Conservation (phyloP, 2,329 filamentous ascomycete species). For the Tolypocladium inflatum region DNA sequence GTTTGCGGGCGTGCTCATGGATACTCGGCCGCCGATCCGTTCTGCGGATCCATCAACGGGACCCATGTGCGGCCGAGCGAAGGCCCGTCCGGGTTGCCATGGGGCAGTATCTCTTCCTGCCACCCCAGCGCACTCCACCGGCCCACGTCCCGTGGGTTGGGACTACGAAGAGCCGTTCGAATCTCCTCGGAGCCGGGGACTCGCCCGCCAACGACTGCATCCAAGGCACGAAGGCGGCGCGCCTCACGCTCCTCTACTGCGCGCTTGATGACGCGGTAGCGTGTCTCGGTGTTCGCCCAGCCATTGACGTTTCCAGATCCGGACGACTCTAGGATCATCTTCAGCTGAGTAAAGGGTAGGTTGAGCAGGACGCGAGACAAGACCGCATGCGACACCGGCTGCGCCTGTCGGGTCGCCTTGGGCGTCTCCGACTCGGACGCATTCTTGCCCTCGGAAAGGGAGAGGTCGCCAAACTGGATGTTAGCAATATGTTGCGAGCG, state of each 20-base stretch:
- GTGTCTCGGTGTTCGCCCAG: slow-evolving; percentile 37
- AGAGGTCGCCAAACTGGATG: slow-evolving; percentile 64
- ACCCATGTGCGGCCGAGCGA: slow-evolving; percentile 34
- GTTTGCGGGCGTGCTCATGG: slow-evolving; percentile 14
- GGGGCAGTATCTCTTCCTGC: slow-evolving; percentile 32
- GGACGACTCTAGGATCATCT: slow-evolving; percentile 52
- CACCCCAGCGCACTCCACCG: slow-evolving; percentile 39
- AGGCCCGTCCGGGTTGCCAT: slow-evolving; percentile 30
- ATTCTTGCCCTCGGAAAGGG: slow-evolving; percentile 21
- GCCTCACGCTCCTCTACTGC: slow-evolving; percentile 49
- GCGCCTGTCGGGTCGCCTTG: slow-evolving; percentile 13
- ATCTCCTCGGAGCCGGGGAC: slow-evolving; percentile 26
- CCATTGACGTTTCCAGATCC: slow-evolving; percentile 41
- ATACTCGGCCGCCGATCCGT: slow-evolving; percentile 16
- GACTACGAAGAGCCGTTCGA: slow-evolving; percentile 24
- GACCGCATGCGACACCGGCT: slow-evolving; percentile 30
- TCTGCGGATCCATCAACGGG: slow-evolving; percentile 20
- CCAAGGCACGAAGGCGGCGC: slow-evolving; percentile 37
- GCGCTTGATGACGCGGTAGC: slow-evolving; percentile 37
- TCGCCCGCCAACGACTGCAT: slow-evolving; percentile 27
- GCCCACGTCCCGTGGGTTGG: slow-evolving; percentile 28
- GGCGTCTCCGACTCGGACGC: slow-evolving; percentile 20
- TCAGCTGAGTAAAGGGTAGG: slow-evolving; percentile 57
- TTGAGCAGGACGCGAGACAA: slow-evolving; percentile 62
- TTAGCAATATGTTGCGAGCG: slow-evolving; percentile 45